Evolutionary conservation across 2,329 filamentous ascomycete genomes (phyloP), one percentile per base, ranked within the genome.

Genomic region (Drechslera avenae): DNA sequence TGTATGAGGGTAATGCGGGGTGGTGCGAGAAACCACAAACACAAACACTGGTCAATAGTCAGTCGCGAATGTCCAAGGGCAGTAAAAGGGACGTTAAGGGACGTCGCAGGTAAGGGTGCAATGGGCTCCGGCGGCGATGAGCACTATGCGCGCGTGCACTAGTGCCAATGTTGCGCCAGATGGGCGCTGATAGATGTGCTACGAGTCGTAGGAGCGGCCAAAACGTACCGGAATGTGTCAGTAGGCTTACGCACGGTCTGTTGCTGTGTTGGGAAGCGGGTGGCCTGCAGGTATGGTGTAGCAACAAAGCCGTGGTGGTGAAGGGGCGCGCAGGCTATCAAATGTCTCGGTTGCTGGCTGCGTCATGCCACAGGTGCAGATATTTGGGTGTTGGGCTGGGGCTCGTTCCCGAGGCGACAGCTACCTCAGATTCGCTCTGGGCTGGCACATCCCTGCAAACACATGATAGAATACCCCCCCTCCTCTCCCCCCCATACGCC

Each of bases 1-100:
- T 18, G 56, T 47, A 33, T 54, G 43, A 26, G 56, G 17, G 54
- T 39, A 40, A 46, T 55, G 56, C 50, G 52, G 43, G 42, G 54
- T 40, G 31, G 28, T 26, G 31, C 6, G 40, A 12, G 31, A 21
- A 41, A 44, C 13, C 44, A 33, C 9, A 14, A 44, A 16, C 44
- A 33, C 9, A 14, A 39, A 31, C 21, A 31, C 37, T 45, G 18
- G 17, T 14, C 9, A 28, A 44, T 12, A 32, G 48, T 59, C 36
- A 57, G 56, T 57, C 21, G 48, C 44, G 26, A 28, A 14, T 7
- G 32, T 17, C 9, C 1, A 9, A n/a, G 14, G 41, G 23, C 30
- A 13, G 13, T 23, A 1, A n/a, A 9, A n/a, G 14, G 41, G 23
- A 18, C 8, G 13, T 23, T 1, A n/a, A 21, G 12, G 26, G 26